phyloP scores from a whole-genome alignment of 257 asterid genomes.

The Solanum pennellii region DNA sequence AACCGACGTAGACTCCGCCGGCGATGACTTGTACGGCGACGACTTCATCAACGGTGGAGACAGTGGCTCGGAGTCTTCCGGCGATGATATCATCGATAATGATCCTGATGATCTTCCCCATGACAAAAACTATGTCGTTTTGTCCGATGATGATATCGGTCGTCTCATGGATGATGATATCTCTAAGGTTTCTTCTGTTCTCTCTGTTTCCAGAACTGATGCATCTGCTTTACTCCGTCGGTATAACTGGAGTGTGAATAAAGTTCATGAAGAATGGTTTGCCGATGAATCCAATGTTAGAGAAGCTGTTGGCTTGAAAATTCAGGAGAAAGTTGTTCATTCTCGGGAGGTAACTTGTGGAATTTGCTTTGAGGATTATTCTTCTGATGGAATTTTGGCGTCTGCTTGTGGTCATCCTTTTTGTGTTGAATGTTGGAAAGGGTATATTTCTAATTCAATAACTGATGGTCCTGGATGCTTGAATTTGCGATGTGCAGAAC shows the following conservation, averaged over 20 bases:
- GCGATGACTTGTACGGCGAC: neutral
- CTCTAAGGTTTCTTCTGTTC: neutral
- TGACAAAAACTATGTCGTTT: neutral
- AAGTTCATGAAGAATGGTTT: conserved; percentile 34
- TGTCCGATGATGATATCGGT: neutral
- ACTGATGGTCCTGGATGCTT: conserved; percentile 11
- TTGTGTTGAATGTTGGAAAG: conserved; percentile 12
- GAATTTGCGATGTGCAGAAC: conserved; percentile 11
- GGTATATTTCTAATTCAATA: conserved; percentile 3
- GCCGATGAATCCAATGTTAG: conserved; percentile 15
- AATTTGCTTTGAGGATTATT: conserved; percentile 9
- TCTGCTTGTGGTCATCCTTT: conserved; percentile 9
- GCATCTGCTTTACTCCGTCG: conserved; percentile 7
- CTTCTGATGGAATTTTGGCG: neutral
- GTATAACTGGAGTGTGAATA: conserved; percentile 18
- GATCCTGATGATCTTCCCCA: neutral
- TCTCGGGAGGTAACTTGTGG: neutral
- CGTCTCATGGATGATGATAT: neutral
- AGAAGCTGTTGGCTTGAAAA: conserved; percentile 5
- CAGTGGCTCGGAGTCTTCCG: neutral
- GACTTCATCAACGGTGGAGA: neutral
- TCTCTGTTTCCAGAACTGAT: conserved; percentile 5
- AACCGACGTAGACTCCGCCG: neutral
- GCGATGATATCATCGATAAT: neutral
- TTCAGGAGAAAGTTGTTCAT: neutral